Conservation (phyloP, 805 yeast genomes). For the Teunomyces panamensis region DNA sequence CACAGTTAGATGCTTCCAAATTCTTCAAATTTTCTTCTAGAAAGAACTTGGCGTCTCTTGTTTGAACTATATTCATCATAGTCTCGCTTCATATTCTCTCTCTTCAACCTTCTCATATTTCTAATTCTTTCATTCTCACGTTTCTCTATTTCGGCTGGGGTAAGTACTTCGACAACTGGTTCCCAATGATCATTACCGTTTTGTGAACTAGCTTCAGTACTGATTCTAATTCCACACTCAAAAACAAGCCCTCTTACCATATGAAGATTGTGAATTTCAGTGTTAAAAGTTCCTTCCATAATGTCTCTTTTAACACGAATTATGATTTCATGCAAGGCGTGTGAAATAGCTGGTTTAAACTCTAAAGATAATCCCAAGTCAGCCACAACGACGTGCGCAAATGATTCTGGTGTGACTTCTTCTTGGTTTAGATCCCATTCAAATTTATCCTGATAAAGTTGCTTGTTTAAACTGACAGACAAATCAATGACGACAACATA, state of each 20-base stretch:
- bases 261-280: slow-evolving; percentile 42
- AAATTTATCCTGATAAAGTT: slow-evolving; percentile 83
- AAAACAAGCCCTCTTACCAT: slow-evolving; percentile 41
- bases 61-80: slow-evolving; percentile 31
- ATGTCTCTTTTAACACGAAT: slow-evolving; percentile 78
- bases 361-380: slow-evolving; percentile 85
- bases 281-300: slow-evolving; percentile 52
- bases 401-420: slow-evolving; percentile 71
- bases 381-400: slow-evolving; percentile 76
- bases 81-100: slow-evolving; percentile 78
- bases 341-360: slow-evolving; percentile 86
- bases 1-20: slow-evolving; percentile 14
- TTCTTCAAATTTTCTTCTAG: slow-evolving; percentile 54
- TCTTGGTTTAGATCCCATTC: slow-evolving; percentile 80
- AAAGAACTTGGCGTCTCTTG: slow-evolving; percentile 37
- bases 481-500: slow-evolving; percentile 68
- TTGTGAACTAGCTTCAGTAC: slow-evolving; percentile 63
- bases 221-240: slow-evolving; percentile 41
- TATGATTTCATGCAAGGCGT: slow-evolving; percentile 77
- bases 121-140: slow-evolving; percentile 94
- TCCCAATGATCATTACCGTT: slow-evolving; percentile 81
- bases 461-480: slow-evolving; percentile 78
- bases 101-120: slow-evolving; percentile 83
- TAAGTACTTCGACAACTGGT: slow-evolving; percentile 80
- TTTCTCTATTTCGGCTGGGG: slow-evolving; percentile 91